Percentiles rank a stretch among this genome's conserved stretches.
These are phyloP conservation scores for Podosphaera aphanis DNA, from an alignment of 2,329 filamentous ascomycete genomes.

Conservation along the genomic window DNA sequence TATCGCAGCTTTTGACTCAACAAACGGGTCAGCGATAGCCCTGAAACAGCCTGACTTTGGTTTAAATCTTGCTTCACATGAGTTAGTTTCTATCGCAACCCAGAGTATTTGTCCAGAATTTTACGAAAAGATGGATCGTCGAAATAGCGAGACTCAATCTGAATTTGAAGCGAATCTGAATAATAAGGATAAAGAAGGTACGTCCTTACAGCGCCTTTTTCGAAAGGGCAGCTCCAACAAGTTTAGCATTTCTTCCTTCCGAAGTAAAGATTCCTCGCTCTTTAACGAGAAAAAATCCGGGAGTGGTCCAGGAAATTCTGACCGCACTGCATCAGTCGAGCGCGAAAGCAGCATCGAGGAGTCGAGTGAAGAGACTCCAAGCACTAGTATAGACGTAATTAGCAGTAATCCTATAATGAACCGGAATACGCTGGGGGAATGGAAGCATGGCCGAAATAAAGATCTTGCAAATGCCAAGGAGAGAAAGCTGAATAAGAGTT, in stretches of 20 bases:
- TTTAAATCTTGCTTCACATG: background rate
- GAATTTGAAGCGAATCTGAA: slow-evolving; percentile 23
- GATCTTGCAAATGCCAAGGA: slow-evolving; percentile 11
- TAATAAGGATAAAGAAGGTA: slow-evolving; percentile 22
- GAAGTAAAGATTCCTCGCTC: slow-evolving; percentile 27
- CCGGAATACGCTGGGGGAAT: slow-evolving; percentile 20
- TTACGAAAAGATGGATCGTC: slow-evolving; percentile 23
- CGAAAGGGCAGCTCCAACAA: slow-evolving; percentile 43
- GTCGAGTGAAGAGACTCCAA: slow-evolving; percentile 26
- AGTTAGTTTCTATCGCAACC: slow-evolving; percentile 10
- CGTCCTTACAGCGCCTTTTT: slow-evolving; percentile 31
- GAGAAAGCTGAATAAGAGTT: slow-evolving; percentile 12
- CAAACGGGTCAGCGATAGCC: background rate
- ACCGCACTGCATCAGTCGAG: slow-evolving; percentile 30
- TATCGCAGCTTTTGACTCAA: slow-evolving; percentile 14
- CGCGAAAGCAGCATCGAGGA: slow-evolving; percentile 32
- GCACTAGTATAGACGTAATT: slow-evolving; percentile 31
- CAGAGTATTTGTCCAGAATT: slow-evolving; percentile 32
- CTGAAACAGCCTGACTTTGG: background rate
- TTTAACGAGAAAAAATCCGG: slow-evolving; percentile 29
- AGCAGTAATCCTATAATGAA: slow-evolving; percentile 33
- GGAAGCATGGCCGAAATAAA: slow-evolving; percentile 20
- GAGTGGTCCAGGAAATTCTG: slow-evolving; percentile 28
- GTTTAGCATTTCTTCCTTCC: slow-evolving; percentile 35
- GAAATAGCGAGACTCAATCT: slow-evolving; percentile 31